Conservation (phyloP, 306 rosid genomes). For the Lathyrus aphaca region DNA sequence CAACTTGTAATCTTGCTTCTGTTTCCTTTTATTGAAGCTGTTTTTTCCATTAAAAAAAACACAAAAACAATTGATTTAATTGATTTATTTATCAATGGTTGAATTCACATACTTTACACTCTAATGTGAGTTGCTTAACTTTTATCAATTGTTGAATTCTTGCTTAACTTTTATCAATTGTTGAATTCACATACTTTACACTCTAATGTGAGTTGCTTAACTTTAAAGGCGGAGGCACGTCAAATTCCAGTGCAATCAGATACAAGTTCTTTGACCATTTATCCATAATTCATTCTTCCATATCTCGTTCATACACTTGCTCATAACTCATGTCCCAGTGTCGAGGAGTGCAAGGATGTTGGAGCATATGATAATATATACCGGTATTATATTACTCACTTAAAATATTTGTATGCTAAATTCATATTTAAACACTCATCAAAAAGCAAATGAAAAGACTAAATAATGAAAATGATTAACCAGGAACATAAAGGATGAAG, state of each 20-base stretch:
- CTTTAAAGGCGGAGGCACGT: conserved; percentile 71
- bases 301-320: conserved; percentile 86
- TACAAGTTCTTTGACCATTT: conserved; percentile 63
- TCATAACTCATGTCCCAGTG: conserved; percentile 81
- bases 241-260: conserved; percentile 69
- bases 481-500: conserved; percentile 13
- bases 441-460: not conserved
- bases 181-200: too few relatives aligned
- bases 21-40: too few relatives aligned
- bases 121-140: too few relatives aligned
- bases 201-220: too few relatives aligned
- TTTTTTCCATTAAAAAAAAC: too few relatives aligned
- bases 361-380: conserved; percentile 74
- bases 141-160: too few relatives aligned
- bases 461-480: conserved; percentile 18
- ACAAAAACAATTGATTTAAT: too few relatives aligned
- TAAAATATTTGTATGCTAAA: conserved; percentile 11
- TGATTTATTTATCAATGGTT: too few relatives aligned
- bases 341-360: conserved; percentile 89
- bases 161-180: too few relatives aligned
- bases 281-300: conserved; percentile 85
- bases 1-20: too few relatives aligned
- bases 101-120: too few relatives aligned
- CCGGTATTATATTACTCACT: conserved; percentile 54
- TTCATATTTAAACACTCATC: conserved; percentile 28